A percentile compares a stretch with the other conserved stretches of the same genome.
Evolutionary conservation across 176 grass and related monocot species (phyloP).

Genomic region (Puya raimondii): DNA sequence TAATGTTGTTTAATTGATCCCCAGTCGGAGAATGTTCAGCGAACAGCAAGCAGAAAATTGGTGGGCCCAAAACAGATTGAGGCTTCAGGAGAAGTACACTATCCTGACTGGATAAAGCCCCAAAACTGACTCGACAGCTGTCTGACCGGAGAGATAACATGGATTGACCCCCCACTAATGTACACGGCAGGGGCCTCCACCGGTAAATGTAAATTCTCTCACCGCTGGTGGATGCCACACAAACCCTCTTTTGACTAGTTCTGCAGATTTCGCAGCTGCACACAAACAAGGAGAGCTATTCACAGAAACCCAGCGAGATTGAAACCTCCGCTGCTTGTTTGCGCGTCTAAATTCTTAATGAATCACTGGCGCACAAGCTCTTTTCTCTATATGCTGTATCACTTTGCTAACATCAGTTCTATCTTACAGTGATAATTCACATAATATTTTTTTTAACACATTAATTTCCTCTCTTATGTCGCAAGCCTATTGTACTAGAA

Average conservation of each 20-base stretch:
- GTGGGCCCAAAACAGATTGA: slow-evolving; percentile 44
- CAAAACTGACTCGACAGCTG: slow-evolving; percentile 7
- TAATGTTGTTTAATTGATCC: slow-evolving; percentile 5
- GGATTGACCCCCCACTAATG: slow-evolving; percentile 12
- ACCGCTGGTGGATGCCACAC: slow-evolving; percentile 13
- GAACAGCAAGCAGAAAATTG: slow-evolving; percentile 54
- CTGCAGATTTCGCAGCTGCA: not conserved
- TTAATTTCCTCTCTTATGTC: not conserved
- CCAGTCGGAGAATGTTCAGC: slow-evolving; percentile 57
- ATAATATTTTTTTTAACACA: not conserved
- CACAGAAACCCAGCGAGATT: not conserved
- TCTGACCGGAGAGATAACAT: slow-evolving; percentile 14
- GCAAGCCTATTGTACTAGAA: not conserved
- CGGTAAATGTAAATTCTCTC: slow-evolving; percentile 27
- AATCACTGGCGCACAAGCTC: not conserved
- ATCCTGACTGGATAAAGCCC: slow-evolving; percentile 34
- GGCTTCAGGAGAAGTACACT: slow-evolving; percentile 41
- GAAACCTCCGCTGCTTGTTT: not conserved
- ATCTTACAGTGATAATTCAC: not conserved
- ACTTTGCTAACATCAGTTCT: not conserved
- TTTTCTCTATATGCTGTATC: not conserved
- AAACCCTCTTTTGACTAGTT: not conserved
- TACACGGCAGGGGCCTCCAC: not conserved
- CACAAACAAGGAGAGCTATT: too few relatives aligned
- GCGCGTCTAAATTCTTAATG: not conserved